Percentiles rank a stretch among this genome's conserved stretches.
Evolutionary conservation across 495 filamentous ascomycete genomes (phyloP).

Genomic region (Apodospora peruviana): DNA sequence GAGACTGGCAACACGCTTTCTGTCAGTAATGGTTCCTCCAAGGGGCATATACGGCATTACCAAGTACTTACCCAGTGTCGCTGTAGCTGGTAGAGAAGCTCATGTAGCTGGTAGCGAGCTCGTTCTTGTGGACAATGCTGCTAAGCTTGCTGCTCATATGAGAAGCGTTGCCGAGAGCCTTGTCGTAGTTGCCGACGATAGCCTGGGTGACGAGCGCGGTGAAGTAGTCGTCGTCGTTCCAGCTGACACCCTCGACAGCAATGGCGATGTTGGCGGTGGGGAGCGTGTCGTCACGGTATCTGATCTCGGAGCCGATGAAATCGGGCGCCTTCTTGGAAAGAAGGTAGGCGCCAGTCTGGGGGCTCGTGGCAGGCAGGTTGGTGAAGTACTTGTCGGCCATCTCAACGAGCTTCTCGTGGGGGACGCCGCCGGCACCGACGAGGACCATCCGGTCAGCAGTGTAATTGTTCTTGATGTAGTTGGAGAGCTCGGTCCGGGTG

Average conservation of each 20-base stretch:
- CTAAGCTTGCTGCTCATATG: constrained; percentile 98
- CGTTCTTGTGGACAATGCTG: constrained; percentile 83
- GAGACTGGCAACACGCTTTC: constrained; percentile 53
- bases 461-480: constrained; percentile 99
- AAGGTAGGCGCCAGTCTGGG: constrained; percentile 63
- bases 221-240: constrained; percentile 99
- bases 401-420: constrained; percentile 88
- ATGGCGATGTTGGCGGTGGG: constrained; percentile 96
- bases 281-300: constrained; percentile 93
- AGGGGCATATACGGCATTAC: neutral
- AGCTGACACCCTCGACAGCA: constrained; percentile 98
- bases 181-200: constrained; percentile 99
- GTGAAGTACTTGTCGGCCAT: constrained; percentile 97
- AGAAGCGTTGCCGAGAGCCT: constrained; percentile 92
- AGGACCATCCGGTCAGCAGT: constrained; percentile 99
- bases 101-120: constrained; percentile 99
- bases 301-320: constrained; percentile 92
- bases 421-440: constrained; percentile 89
- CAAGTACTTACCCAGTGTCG: constrained; percentile 78
- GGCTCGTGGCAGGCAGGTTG: constrained; percentile 60
- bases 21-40: constrained; percentile 11
- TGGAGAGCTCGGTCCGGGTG: constrained; percentile 76
- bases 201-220: constrained; percentile 95
- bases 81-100: constrained; percentile 99
- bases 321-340: constrained; percentile 82